These are phyloP conservation scores for Fusarium pseudoanthophilum DNA, from an alignment of 2,329 filamentous ascomycete species.

Conservation along the genomic window DNA sequence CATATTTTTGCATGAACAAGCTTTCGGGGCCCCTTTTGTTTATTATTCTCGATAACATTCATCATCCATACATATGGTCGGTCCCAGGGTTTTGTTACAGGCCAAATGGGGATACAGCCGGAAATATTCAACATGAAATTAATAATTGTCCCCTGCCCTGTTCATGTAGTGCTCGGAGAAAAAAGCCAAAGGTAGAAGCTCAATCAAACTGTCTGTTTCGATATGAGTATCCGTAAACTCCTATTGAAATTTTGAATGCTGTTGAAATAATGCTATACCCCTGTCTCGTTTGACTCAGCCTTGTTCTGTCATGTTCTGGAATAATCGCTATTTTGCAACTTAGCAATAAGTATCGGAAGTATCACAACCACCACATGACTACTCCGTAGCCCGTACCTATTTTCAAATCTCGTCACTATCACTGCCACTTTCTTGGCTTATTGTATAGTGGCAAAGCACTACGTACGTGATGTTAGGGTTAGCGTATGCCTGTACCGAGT, in stretches of 20 bases:
- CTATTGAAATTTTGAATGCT: background rate
- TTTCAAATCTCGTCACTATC: background rate
- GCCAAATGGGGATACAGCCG: background rate
- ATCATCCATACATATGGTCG: background rate
- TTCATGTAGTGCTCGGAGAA: constrained; percentile 12
- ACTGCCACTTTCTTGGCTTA: background rate
- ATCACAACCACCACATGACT: background rate
- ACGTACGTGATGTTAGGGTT: background rate
- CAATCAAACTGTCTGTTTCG: background rate
- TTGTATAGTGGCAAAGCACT: constrained; percentile 4
- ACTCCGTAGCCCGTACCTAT: background rate
- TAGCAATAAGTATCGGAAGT: constrained; percentile 9
- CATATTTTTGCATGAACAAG: constrained; percentile 30
- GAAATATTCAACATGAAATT: constrained; percentile 15
- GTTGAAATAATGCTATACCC: constrained; percentile 13
- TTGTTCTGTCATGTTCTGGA: constrained; percentile 9
- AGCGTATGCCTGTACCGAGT: background rate
- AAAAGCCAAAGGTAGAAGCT: constrained; percentile 1
- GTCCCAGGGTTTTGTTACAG: constrained; percentile 18
- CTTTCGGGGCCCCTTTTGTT: constrained; percentile 26
- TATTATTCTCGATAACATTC: background rate
- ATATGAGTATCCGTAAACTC: background rate
- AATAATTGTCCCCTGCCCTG: background rate
- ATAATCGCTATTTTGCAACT: background rate
- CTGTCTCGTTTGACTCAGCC: background rate